Evolutionary conservation across 2,329 filamentous ascomycete genomes (phyloP).

Genomic region (Stagonosporopsis cucurbitacearum): DNA sequence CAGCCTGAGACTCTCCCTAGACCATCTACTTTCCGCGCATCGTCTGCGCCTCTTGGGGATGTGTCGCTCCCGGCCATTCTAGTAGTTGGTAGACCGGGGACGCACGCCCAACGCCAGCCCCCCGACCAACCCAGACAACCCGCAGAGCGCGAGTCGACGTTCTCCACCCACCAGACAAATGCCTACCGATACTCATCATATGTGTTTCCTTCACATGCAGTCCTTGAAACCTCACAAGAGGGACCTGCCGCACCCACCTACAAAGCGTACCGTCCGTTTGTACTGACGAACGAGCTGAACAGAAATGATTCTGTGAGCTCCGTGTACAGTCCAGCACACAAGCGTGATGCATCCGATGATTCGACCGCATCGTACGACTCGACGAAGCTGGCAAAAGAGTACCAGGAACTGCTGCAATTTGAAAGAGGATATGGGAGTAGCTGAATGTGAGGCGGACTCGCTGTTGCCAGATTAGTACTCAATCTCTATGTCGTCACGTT

Average conservation of each 20-base stretch:
- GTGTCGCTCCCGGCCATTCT: slow-evolving; percentile 30
- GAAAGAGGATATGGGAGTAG: slow-evolving; percentile 27
- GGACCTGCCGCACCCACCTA: background rate
- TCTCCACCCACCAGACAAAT: slow-evolving; percentile 7
- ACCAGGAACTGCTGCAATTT: slow-evolving; percentile 31
- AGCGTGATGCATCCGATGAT: slow-evolving; percentile 19
- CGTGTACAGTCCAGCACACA: slow-evolving; percentile 16
- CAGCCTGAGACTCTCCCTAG: background rate
- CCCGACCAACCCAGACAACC: background rate
- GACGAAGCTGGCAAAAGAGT: slow-evolving; percentile 32
- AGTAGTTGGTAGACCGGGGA: slow-evolving; percentile 22
- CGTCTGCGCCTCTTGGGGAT: slow-evolving; percentile 1
- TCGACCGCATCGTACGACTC: slow-evolving; percentile 28
- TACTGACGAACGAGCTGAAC: slow-evolving; percentile 1
- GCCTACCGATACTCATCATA: slow-evolving; percentile 7
- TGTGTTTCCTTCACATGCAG: background rate
- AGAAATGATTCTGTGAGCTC: slow-evolving; percentile 4
- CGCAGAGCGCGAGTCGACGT: background rate
- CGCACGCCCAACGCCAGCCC: slow-evolving; percentile 2
- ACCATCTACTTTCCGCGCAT: slow-evolving; percentile 9
- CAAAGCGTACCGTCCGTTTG: slow-evolving; percentile 11
- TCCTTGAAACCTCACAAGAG: background rate
- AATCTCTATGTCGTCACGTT: too few species aligned
- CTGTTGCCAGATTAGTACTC: too few species aligned
- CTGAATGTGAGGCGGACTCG: background rate